Evolutionary conservation across 306 rosid species (phyloP).

Genomic region (Vigna trinervia): DNA sequence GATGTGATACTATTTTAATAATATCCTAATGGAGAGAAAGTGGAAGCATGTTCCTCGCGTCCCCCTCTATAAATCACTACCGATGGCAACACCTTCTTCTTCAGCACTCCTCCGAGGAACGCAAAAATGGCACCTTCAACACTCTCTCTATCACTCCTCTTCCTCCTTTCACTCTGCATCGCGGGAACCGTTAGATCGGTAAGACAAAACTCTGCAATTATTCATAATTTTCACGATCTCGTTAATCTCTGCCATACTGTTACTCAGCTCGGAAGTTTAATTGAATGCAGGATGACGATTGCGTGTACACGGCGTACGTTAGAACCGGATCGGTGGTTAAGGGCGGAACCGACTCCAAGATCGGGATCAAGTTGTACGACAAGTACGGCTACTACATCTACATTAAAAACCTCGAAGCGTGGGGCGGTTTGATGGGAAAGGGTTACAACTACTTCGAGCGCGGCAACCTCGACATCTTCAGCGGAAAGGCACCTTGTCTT

Average conservation of each 20-base stretch:
- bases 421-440: constrained; percentile 87
- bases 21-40: background rate
- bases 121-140: constrained; percentile 45
- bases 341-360: constrained; percentile 78
- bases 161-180: constrained; percentile 47
- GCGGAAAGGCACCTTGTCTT: constrained; percentile 77
- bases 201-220: background rate
- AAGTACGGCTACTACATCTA: constrained; percentile 57
- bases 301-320: constrained; percentile 70
- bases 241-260: background rate
- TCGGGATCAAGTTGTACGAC: constrained; percentile 61
- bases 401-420: constrained; percentile 58
- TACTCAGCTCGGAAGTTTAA: background rate
- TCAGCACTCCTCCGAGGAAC: background rate
- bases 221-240: too few relatives aligned
- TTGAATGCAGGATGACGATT: constrained; percentile 58
- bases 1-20: too few relatives aligned
- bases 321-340: constrained; percentile 76
- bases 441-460: constrained; percentile 81
- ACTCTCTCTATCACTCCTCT: constrained; percentile 31
- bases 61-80: background rate
- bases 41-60: background rate
- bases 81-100: background rate
- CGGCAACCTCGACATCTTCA: constrained; percentile 87
- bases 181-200: constrained; percentile 51